Base-by-base conservation (phyloP, 139 green algal species). In the Micractinium conductrix region DNA sequence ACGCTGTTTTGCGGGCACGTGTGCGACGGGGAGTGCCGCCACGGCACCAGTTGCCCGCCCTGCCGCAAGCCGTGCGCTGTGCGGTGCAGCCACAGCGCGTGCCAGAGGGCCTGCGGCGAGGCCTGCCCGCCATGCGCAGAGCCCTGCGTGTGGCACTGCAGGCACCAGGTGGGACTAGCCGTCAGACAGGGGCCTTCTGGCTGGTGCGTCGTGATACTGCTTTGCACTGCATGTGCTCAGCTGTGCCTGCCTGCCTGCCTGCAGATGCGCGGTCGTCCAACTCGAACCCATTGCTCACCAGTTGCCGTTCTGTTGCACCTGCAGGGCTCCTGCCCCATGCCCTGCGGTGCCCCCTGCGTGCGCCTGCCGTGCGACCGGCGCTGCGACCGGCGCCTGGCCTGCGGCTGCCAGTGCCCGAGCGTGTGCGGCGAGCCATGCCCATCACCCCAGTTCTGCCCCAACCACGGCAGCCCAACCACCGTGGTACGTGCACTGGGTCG, bases 321-420 rank as follows among this genome's bases (percentile, higher is more conserved):
- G 71, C 60, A 83, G 78, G 92, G 92, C 1, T 17, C 45, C 35
- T 96, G 93, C 88, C 35, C 22, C 26, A 67, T 92, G 55, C 93
- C 92, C 19, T 96, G 93, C 79, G 91, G 91, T 0, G 93, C 85
- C 17, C 92, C 93, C 7, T 96, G 93, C 78, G 84, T 87, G 70
- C 88, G 92, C 72, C 85, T 94, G 50, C 92, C 91, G 35, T 96
- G 92, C 88, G 88, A 96, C 82, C 26, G 78, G 76, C 87, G 92
- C 45, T 96, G 93, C 81, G 35, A 60, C 43, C 85, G 83, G 74
- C 17, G 30, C 22, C 86, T 94, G 55, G 1, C 40, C 9, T 95
- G 91, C 83, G 91, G 91, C 26, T 88, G 91, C 68, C 84, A 70
- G 38, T 95, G 91, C 86, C 91, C 89, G 2, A 71, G 78, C 24